Conservation (phyloP, 2,329 filamentous ascomycete genomes). For the Tetracladium maxilliforme region DNA sequence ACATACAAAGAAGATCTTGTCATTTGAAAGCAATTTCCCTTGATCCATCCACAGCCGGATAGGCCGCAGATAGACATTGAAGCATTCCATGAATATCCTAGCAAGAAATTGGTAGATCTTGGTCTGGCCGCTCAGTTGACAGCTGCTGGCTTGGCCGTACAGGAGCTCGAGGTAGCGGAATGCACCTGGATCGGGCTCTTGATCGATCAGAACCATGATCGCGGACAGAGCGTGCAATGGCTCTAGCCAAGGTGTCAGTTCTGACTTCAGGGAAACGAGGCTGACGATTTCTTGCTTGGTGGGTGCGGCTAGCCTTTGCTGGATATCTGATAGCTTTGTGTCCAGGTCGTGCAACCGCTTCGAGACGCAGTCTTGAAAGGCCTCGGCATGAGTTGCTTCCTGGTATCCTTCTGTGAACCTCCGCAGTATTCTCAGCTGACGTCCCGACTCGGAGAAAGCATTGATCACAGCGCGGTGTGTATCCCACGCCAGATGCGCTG, state of each 20-base stretch:
- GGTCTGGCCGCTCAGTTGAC: slow-evolving; percentile 55
- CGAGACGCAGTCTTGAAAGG: slow-evolving; percentile 51
- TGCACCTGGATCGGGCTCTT: slow-evolving; percentile 19
- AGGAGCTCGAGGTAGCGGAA: slow-evolving; percentile 70
- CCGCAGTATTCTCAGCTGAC: slow-evolving; percentile 28
- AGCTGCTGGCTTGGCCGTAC: slow-evolving; percentile 52
- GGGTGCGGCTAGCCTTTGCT: slow-evolving; percentile 43
- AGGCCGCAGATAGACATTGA: slow-evolving; percentile 68
- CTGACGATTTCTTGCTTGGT: slow-evolving; percentile 45
- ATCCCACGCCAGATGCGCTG: slow-evolving; percentile 31
- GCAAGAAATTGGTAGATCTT: slow-evolving; percentile 47
- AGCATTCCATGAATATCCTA: slow-evolving; percentile 63
- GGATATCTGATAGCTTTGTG: slow-evolving; percentile 36
- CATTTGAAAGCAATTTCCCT: slow-evolving; percentile 50
- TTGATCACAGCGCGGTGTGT: slow-evolving; percentile 31
- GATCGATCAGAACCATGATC: slow-evolving; percentile 42
- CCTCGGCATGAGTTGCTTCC: slow-evolving; percentile 47
- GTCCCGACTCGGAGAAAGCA: slow-evolving; percentile 30
- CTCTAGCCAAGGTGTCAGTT: slow-evolving; percentile 35
- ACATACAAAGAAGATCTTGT: slow-evolving; percentile 64
- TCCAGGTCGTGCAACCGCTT: slow-evolving; percentile 44
- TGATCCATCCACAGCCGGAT: slow-evolving; percentile 75
- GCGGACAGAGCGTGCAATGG: slow-evolving; percentile 45
- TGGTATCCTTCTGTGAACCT: slow-evolving; percentile 26
- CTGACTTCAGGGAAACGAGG: slow-evolving; percentile 43